Evolutionary conservation across 192 early-diverging fungal species (phyloP).

Genomic region (Dimargaris xerosporica): DNA sequence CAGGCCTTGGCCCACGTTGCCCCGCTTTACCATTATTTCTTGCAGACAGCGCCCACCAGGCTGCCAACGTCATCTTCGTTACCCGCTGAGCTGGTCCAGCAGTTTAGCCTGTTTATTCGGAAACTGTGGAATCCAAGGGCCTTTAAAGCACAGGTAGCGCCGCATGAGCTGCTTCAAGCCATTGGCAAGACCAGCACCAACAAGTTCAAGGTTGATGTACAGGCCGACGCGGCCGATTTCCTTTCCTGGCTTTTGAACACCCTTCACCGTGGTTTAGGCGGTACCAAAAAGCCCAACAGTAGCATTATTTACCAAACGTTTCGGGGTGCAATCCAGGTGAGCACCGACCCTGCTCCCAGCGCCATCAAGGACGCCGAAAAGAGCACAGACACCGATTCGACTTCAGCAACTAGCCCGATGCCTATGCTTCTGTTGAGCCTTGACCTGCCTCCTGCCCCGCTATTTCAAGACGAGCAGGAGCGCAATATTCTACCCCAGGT

Average conservation of each 20-base stretch:
- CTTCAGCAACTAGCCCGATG: background rate
- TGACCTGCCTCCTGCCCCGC: slow-evolving; percentile 78
- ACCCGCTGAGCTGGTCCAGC: slow-evolving; percentile 37
- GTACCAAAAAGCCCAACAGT: slow-evolving; percentile 50
- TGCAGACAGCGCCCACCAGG: slow-evolving; percentile 43
- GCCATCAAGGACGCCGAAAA: background rate
- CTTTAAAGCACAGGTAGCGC: slow-evolving; percentile 89
- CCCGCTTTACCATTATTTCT: slow-evolving; percentile 69
- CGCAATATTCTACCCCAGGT: slow-evolving; percentile 88
- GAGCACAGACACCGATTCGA: slow-evolving; percentile 8
- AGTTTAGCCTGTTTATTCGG: slow-evolving; percentile 62
- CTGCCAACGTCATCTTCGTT: too few species aligned
- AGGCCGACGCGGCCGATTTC: slow-evolving; percentile 77
- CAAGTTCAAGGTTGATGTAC: slow-evolving; percentile 59
- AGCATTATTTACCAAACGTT: slow-evolving; percentile 74
- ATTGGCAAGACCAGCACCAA: slow-evolving; percentile 65
- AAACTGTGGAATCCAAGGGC: slow-evolving; percentile 88
- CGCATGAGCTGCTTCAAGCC: slow-evolving; percentile 92
- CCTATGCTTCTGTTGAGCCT: slow-evolving; percentile 81
- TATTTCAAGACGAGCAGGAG: slow-evolving; percentile 76
- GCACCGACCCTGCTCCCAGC: slow-evolving; percentile 40
- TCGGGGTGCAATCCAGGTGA: slow-evolving; percentile 68
- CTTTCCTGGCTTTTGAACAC: slow-evolving; percentile 86
- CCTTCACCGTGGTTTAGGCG: slow-evolving; percentile 72
- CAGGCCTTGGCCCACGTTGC: slow-evolving; percentile 76